phyloP scores from a whole-genome alignment of 2,329 filamentous ascomycete species.

The Colletotrichum acutatum region DNA sequence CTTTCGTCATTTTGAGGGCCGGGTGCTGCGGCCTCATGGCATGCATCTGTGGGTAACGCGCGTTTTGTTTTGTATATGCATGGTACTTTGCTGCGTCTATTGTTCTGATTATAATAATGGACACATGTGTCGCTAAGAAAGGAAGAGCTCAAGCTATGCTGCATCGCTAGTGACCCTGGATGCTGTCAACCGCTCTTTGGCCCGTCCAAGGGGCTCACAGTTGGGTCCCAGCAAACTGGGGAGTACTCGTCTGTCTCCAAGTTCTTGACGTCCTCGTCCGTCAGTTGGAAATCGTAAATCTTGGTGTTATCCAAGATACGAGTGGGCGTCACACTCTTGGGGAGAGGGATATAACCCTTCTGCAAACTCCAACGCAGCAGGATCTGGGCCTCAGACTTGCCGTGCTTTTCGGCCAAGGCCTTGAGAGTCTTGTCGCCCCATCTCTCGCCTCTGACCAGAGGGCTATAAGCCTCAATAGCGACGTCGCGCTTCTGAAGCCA shows the following conservation, averaged over 20 bases:
- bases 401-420: slow-evolving; percentile 76
- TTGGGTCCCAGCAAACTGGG: slow-evolving; percentile 68
- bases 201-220: slow-evolving; percentile 56
- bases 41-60: neutral
- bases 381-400: slow-evolving; percentile 80
- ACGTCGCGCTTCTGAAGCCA: slow-evolving; percentile 77
- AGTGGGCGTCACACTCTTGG: slow-evolving; percentile 77
- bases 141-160: neutral
- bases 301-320: slow-evolving; percentile 73
- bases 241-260: slow-evolving; percentile 63
- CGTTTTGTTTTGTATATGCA: neutral
- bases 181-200: slow-evolving; percentile 12
- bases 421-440: slow-evolving; percentile 75
- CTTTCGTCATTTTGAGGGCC: neutral
- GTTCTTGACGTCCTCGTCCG: slow-evolving; percentile 61
- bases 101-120: neutral
- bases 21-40: neutral
- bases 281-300: slow-evolving; percentile 66
- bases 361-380: slow-evolving; percentile 85
- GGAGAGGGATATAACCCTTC: slow-evolving; percentile 78
- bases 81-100: neutral
- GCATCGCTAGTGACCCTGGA: neutral
- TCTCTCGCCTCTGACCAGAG: slow-evolving; percentile 74
- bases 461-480: slow-evolving; percentile 72
- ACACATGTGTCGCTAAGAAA: neutral